Percentiles rank a stretch among this genome's conserved stretches.
These are phyloP conservation scores for Apophysomyces sp. DNA, from an alignment of 371 early-diverging fungal genomes.

Conservation along the genomic window DNA sequence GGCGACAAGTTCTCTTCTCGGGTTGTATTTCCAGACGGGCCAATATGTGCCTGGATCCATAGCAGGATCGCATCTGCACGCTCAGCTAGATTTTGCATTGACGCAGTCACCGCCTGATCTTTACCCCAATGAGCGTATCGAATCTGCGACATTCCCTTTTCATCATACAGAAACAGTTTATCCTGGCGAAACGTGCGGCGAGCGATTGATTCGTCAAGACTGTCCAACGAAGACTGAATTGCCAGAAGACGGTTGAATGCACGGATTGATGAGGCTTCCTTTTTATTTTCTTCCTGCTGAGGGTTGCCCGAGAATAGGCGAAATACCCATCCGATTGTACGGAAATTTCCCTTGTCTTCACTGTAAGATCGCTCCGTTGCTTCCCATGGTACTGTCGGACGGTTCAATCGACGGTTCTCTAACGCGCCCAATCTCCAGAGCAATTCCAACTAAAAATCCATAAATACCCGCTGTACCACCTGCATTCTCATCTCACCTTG, in stretches of 20 bases:
- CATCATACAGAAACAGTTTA: conserved; percentile 58
- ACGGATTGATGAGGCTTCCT: conserved; percentile 62
- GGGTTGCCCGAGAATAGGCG: conserved; percentile 66
- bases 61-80: conserved; percentile 45
- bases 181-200: conserved; percentile 56
- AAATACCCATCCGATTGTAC: conserved; percentile 70
- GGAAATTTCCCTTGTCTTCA: conserved; percentile 59
- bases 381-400: conserved; percentile 67
- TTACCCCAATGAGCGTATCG: conserved; percentile 64
- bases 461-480: background rate
- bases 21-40: conserved; percentile 7
- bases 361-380: conserved; percentile 49
- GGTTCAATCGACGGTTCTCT: conserved; percentile 53
- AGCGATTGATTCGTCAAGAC: conserved; percentile 64
- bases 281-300: conserved; percentile 66
- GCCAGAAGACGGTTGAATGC: conserved; percentile 67
- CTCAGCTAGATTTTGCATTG: conserved; percentile 35
- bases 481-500: conserved; percentile 43
- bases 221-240: conserved; percentile 64
- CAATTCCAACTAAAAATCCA: conserved; percentile 50
- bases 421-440: conserved; percentile 67
- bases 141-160: conserved; percentile 46
- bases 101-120: conserved; percentile 31
- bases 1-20: background rate
- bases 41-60: conserved; percentile 18